Evolutionary conservation across 495 filamentous ascomycete genomes (phyloP).

Genomic region (Annulohypoxylon maeteangense): DNA sequence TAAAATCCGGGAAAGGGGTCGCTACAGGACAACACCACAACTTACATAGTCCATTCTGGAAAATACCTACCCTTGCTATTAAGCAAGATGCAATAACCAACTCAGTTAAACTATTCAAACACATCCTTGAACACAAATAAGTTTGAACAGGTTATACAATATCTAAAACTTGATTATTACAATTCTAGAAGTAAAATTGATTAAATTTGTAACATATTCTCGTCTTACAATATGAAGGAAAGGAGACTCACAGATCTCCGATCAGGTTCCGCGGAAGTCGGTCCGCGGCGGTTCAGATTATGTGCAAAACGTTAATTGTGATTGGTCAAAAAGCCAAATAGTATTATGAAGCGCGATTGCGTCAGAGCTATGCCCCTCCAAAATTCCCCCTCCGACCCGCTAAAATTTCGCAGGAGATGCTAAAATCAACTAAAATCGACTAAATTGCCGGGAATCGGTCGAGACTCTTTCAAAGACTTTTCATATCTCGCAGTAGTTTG

Average conservation of each 20-base stretch:
- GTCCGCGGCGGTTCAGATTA: slow-evolving; percentile 17
- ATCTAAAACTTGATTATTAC: too few relatives aligned
- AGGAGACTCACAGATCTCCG: slow-evolving; percentile 35
- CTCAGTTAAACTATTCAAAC: not conserved
- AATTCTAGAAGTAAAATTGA: too few relatives aligned
- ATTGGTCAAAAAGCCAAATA: slow-evolving; percentile 33
- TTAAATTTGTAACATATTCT: too few relatives aligned
- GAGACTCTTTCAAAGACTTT: slow-evolving; percentile 24
- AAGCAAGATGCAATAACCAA: not conserved
- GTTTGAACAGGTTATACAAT: too few relatives aligned
- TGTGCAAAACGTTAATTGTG: not conserved
- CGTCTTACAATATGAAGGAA: too few relatives aligned
- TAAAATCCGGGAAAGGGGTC: not conserved
- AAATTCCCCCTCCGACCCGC: slow-evolving; percentile 8
- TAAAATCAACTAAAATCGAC: slow-evolving; percentile 5
- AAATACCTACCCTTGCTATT: not conserved
- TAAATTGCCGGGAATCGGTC: slow-evolving; percentile 35
- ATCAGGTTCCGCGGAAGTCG: slow-evolving; percentile 38
- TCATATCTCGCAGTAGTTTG: slow-evolving; percentile 6
- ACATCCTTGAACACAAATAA: too few relatives aligned
- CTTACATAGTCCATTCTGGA: not conserved
- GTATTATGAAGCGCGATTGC: slow-evolving; percentile 31
- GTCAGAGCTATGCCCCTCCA: slow-evolving; percentile 35
- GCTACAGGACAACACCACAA: not conserved
- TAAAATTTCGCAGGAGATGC: slow-evolving; percentile 29